These are phyloP conservation scores for Haplosporangium sp. DNA, from an alignment of 371 early-diverging fungal species.

Conservation along the genomic window DNA sequence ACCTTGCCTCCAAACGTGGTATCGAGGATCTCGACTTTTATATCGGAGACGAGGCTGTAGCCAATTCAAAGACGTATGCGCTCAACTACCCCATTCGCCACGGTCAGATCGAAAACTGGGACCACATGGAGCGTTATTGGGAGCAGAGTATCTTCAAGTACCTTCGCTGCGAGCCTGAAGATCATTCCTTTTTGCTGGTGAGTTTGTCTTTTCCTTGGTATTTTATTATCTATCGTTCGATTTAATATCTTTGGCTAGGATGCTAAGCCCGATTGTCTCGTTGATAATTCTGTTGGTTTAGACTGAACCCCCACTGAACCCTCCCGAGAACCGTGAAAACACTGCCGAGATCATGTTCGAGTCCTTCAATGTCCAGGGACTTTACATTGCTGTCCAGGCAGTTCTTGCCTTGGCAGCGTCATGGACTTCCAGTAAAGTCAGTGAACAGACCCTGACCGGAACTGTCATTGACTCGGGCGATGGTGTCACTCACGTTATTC, in stretches of 20 bases:
- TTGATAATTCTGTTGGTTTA: constrained; percentile 19
- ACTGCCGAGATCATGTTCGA: constrained; percentile 96
- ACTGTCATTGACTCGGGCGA: constrained; percentile 98
- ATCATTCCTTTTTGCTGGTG: constrained; percentile 92
- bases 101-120: constrained; percentile 94
- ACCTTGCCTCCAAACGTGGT: constrained; percentile 94
- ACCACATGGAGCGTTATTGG: constrained; percentile 95
- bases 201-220: constrained; percentile 8
- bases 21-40: constrained; percentile 97
- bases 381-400: constrained; percentile 95
- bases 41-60: constrained; percentile 96
- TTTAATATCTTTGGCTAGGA: too few species aligned
- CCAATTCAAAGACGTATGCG: constrained; percentile 87
- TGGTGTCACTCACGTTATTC: constrained; percentile 99
- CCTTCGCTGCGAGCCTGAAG: constrained; percentile 97
- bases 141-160: constrained; percentile 98
- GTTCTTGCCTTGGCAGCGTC: constrained; percentile 91
- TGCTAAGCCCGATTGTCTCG: too few species aligned
- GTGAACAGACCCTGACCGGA: constrained; percentile 91
- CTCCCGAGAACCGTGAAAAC: constrained; percentile 94
- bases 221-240: too few species aligned
- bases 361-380: constrained; percentile 88
- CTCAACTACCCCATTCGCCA: constrained; percentile 90
- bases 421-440: constrained; percentile 85
- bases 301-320: constrained; percentile 93